A percentile compares a stretch with the other conserved stretches of the same genome.
phyloP scores from a whole-genome alignment of 2,329 filamentous ascomycete genomes.

The Endocalyx cinctus region DNA sequence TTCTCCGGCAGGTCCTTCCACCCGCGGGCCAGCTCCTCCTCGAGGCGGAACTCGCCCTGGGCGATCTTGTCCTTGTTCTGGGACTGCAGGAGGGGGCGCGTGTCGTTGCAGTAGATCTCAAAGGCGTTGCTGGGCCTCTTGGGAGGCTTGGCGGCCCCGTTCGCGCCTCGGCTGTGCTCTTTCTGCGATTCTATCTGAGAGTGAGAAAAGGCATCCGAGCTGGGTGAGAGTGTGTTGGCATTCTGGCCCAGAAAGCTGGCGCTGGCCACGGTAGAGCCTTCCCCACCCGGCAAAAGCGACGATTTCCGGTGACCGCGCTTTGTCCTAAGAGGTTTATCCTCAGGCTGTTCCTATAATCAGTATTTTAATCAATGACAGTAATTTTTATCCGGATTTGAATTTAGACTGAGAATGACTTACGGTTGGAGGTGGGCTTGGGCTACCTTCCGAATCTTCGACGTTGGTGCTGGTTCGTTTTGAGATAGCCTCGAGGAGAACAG shows the following conservation, averaged over 20 bases:
- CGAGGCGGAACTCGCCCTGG: conserved; percentile 35
- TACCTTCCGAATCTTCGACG: conserved; percentile 74
- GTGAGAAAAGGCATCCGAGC: conserved; percentile 50
- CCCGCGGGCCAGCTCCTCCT: conserved; percentile 50
- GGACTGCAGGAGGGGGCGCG: conserved; percentile 37
- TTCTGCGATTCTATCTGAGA: conserved; percentile 37
- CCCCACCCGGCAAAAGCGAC: conserved; percentile 42
- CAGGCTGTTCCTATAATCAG: conserved; percentile 49
- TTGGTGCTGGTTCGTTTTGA: conserved; percentile 69
- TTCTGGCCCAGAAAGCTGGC: conserved; percentile 44
- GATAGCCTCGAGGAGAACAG: conserved; percentile 69
- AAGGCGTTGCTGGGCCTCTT: conserved; percentile 46
- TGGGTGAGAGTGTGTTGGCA: conserved; percentile 41
- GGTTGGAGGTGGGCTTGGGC: conserved; percentile 74
- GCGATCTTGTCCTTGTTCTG: conserved; percentile 38
- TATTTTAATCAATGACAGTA: neutral
- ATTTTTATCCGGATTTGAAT: too few relatives aligned
- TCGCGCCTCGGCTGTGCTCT: conserved; percentile 27
- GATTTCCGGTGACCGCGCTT: conserved; percentile 68
- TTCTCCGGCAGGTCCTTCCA: conserved; percentile 51
- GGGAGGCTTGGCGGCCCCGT: conserved; percentile 36
- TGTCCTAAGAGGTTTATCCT: conserved; percentile 71
- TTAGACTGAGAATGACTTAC: too few relatives aligned
- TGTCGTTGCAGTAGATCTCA: conserved; percentile 51
- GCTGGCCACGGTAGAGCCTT: conserved; percentile 32